phyloP scores from a whole-genome alignment of 306 rosid species.

The Neltuma alba region DNA sequence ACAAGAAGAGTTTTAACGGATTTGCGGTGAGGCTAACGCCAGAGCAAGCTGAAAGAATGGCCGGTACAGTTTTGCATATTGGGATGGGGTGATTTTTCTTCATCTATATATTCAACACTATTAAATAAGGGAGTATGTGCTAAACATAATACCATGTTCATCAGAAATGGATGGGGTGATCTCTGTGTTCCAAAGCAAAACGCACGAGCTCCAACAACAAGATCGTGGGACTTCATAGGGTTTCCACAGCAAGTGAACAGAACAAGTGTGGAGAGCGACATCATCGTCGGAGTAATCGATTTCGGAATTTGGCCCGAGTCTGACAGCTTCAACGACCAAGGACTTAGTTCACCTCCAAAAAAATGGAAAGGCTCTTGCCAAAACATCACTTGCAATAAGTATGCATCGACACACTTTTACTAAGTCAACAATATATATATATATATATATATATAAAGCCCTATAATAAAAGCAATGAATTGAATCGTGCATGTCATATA shows the following conservation, averaged over 20 bases:
- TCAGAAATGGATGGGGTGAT: constrained; percentile 38
- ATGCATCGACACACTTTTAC: neutral
- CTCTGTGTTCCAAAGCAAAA: constrained; percentile 30
- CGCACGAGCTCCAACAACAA: constrained; percentile 29
- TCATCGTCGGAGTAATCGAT: constrained; percentile 49
- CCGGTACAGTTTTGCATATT: neutral
- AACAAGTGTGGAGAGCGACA: constrained; percentile 24
- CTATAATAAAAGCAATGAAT: no score
- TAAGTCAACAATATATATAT: no score
- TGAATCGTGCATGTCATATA: no score
- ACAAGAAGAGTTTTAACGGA: constrained; percentile 34
- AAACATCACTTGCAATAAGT: constrained; percentile 42
- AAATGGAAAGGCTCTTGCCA: constrained; percentile 51
- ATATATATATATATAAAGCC: no score
- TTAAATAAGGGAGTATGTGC: neutral
- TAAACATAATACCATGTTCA: neutral
- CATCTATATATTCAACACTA: neutral
- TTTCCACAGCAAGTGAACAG: constrained; percentile 20
- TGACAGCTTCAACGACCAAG: constrained; percentile 45
- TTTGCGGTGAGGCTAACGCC: constrained; percentile 35
- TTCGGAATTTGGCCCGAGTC: constrained; percentile 53
- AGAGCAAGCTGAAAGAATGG: constrained; percentile 40
- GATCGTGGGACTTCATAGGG: constrained; percentile 58
- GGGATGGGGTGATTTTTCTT: neutral
- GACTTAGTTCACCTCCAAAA: constrained; percentile 50